Base-by-base conservation (phyloP, 2,329 filamentous ascomycete genomes). In the Arthroderma sp. region DNA sequence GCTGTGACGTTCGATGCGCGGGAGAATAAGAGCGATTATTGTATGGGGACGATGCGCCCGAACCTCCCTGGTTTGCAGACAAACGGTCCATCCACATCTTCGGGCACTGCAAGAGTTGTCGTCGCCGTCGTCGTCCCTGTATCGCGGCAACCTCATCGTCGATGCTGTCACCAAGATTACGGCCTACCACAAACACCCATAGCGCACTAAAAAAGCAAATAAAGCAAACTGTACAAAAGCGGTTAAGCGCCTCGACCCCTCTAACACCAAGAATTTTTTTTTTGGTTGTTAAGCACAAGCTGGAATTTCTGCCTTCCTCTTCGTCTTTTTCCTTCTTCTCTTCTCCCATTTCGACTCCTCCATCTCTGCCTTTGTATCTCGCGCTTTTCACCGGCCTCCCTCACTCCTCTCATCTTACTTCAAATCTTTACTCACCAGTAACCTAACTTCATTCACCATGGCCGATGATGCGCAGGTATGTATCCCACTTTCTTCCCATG, bases 71-170 rank as follows among this genome's bases (percentile, higher is more conserved):
- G 63, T 83, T 80, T 55, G 75, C 79, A 52, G 83, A 81, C 52
- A 94, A 78, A 61, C 87, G 82, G 69, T 94, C 87, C 59, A 93
- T 78, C 87, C 87, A 94, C 85, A 94, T 94, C 41, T 45, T 64
- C 40, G 38, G 40, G 33, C 27, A 31, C 10, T 36, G 10, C n/a
- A 36, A 6, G 10, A 28, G 15, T 10, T 22, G 27, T 27, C 8
- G 38, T 31, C 38, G 38, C 11, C 40, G 29, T 42, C 31, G 4
- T n/a, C 30, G 29, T 32, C 29, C 27, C 7, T 31, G 6, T 9
- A 34, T 9, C 32, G 3, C 8, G 32, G 32, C 8, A n/a, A n/a
- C n/a, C 27, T 9, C 40, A 29, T 6, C 40, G n/a, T 30, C 10
- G 2, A 11, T 27, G 32, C 34, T 36, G 8, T 36, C 10, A 29